A percentile compares a stretch with the other conserved stretches of the same genome.
phyloP scores from a whole-genome alignment of 1,139 yeast species.

The Debaryomyces sp. region DNA sequence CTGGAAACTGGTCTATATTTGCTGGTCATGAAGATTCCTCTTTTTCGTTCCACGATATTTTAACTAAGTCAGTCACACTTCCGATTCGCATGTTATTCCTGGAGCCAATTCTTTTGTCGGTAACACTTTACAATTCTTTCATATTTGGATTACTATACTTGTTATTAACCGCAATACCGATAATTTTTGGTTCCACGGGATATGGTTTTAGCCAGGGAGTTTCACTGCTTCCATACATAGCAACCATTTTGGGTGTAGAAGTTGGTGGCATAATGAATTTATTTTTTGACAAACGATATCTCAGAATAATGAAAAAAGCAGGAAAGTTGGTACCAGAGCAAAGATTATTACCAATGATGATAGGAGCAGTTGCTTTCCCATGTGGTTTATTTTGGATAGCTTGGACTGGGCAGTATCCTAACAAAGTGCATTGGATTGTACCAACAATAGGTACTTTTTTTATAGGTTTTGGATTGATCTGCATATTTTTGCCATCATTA shows the following conservation, averaged over 20 bases:
- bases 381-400: slow-evolving; percentile 74
- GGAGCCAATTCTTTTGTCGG: slow-evolving; percentile 66
- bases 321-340: slow-evolving; percentile 63
- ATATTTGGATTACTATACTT: slow-evolving; percentile 69
- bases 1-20: slow-evolving; percentile 75
- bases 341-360: slow-evolving; percentile 66
- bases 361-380: slow-evolving; percentile 64
- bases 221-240: background rate
- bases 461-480: slow-evolving; percentile 68
- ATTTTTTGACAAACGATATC: background rate
- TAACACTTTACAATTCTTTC: slow-evolving; percentile 72
- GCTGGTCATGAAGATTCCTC: slow-evolving; percentile 70
- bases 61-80: background rate
- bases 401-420: slow-evolving; percentile 72
- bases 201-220: background rate
- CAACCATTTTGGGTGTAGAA: background rate
- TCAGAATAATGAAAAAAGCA: background rate
- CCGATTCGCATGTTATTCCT: slow-evolving; percentile 35
- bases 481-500: slow-evolving; percentile 68
- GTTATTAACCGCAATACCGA: background rate
- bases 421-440: slow-evolving; percentile 68
- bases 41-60: background rate
- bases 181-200: background rate
- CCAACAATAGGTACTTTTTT: slow-evolving; percentile 68
- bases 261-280: background rate